A percentile compares a stretch with the other conserved stretches of the same genome.
These are phyloP conservation scores for Ophiostoma sp. DNA, from an alignment of 2,329 filamentous ascomycete species.

Conservation along the genomic window DNA sequence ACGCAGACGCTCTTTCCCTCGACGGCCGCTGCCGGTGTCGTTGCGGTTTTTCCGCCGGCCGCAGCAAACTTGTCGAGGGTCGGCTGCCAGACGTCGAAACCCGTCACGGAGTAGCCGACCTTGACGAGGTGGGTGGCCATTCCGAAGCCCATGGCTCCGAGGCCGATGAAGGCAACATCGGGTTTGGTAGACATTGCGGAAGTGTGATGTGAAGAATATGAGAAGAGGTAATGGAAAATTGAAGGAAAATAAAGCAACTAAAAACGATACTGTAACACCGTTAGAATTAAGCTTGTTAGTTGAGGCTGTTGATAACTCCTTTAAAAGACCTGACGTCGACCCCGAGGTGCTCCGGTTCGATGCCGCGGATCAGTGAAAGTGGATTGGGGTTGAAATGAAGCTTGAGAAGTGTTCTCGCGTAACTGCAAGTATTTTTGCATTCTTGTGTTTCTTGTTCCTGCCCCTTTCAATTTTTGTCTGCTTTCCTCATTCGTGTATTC, in stretches of 20 bases:
- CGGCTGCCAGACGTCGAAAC: slow-evolving; percentile 69
- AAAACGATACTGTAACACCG: background rate
- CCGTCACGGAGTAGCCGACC: slow-evolving; percentile 65
- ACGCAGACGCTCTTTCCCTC: slow-evolving; percentile 61
- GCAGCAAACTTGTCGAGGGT: slow-evolving; percentile 65
- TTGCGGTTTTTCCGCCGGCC: slow-evolving; percentile 61
- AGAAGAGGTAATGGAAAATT: background rate
- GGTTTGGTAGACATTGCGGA: slow-evolving; percentile 39
- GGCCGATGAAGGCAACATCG: slow-evolving; percentile 66
- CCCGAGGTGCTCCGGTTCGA: background rate
- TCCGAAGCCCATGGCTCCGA: slow-evolving; percentile 79
- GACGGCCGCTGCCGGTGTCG: slow-evolving; percentile 63
- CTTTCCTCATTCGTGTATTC: background rate
- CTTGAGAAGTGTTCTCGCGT: background rate
- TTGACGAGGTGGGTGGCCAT: slow-evolving; percentile 75
- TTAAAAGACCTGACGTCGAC: background rate
- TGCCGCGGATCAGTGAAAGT: background rate
- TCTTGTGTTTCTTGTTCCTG: background rate
- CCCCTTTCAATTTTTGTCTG: background rate
- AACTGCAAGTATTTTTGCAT: background rate
- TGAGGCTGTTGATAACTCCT: background rate
- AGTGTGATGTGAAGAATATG: background rate
- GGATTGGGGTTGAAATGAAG: background rate
- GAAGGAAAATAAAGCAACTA: background rate
- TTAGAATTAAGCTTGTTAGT: background rate